A percentile compares a stretch with the other conserved stretches of the same genome.
Evolutionary conservation across 2,329 filamentous ascomycete species (phyloP).

Genomic region (Arthrobotrys musiformis): DNA sequence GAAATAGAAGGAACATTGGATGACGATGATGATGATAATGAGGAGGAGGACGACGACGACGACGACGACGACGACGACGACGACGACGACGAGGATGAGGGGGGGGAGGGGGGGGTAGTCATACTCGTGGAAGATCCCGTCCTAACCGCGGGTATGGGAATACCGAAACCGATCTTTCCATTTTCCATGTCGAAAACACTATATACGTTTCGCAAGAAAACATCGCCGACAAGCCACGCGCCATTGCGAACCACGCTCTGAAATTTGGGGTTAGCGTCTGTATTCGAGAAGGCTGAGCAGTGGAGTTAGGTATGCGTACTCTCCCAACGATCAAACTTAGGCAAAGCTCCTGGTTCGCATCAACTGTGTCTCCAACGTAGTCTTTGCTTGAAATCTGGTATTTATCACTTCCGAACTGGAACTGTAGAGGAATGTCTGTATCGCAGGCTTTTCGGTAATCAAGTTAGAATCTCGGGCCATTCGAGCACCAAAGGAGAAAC

Average conservation of each 20-base stretch:
- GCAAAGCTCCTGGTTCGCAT: constrained; percentile 62
- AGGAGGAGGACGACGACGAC: no score
- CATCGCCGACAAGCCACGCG: constrained; percentile 82
- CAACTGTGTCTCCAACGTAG: constrained; percentile 69
- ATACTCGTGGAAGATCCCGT: constrained; percentile 32
- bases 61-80: no score
- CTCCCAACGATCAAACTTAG: constrained; percentile 58
- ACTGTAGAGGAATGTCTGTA: constrained; percentile 70
- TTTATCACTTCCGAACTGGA: constrained; percentile 75
- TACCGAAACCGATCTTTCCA: constrained; percentile 69
- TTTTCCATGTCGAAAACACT: constrained; percentile 82
- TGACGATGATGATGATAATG: background rate
- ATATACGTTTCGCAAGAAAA: constrained; percentile 91
- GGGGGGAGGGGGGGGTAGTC: background rate
- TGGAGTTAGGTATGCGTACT: constrained; percentile 32
- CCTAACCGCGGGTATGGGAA: constrained; percentile 7
- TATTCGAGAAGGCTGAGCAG: background rate
- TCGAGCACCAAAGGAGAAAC: background rate
- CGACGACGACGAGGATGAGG: no score
- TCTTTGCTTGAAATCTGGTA: constrained; percentile 77
- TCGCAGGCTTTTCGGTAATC: constrained; percentile 70
- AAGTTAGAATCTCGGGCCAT: background rate
- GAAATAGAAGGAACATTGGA: background rate
- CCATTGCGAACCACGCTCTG: constrained; percentile 47
- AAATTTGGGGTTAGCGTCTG: background rate